These are phyloP conservation scores for Tulasnella calospora DNA, from an alignment of 768 basidiomycete genomes.

Conservation along the genomic window DNA sequence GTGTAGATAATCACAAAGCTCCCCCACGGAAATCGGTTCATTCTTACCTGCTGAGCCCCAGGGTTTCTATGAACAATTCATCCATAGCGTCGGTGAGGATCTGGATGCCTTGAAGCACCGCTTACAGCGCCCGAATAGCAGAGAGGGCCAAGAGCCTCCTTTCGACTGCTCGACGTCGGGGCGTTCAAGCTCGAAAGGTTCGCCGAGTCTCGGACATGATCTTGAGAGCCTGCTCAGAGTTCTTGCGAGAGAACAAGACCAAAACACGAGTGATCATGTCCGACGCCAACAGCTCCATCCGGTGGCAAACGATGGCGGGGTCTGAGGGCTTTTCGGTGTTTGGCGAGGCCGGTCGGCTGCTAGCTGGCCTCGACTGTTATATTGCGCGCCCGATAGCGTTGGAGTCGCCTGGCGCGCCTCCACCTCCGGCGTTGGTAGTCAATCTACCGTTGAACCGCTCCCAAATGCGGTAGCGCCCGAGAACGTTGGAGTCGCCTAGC, in stretches of 20 bases:
- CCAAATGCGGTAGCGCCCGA: neutral
- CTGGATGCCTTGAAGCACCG: slow-evolving; percentile 83
- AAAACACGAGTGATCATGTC: slow-evolving; percentile 97
- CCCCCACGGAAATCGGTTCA: neutral
- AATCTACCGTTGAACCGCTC: neutral
- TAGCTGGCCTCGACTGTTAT: no score
- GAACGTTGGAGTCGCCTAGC: neutral
- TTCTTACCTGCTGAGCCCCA: slow-evolving; percentile 85
- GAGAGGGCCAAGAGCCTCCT: slow-evolving; percentile 68
- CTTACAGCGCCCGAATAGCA: slow-evolving; percentile 75
- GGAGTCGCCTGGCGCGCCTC: neutral
- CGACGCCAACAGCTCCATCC: slow-evolving; percentile 93
- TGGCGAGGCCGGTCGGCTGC: slow-evolving; percentile 37
- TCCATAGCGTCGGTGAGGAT: slow-evolving; percentile 79
- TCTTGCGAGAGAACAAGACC: slow-evolving; percentile 85
- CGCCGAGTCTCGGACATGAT: slow-evolving; percentile 87
- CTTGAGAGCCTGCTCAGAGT: slow-evolving; percentile 84
- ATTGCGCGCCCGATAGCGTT: neutral
- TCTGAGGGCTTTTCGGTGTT: slow-evolving; percentile 55
- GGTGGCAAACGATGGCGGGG: slow-evolving; percentile 81
- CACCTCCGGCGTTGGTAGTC: slow-evolving; percentile 6
- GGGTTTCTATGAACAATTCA: slow-evolving; percentile 87
- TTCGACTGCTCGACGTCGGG: slow-evolving; percentile 59
- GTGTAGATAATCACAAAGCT: neutral
- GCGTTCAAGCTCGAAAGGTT: slow-evolving; percentile 66